phyloP scores from a whole-genome alignment of 164 flowering plant species.

The Nymphaea thermarum region DNA sequence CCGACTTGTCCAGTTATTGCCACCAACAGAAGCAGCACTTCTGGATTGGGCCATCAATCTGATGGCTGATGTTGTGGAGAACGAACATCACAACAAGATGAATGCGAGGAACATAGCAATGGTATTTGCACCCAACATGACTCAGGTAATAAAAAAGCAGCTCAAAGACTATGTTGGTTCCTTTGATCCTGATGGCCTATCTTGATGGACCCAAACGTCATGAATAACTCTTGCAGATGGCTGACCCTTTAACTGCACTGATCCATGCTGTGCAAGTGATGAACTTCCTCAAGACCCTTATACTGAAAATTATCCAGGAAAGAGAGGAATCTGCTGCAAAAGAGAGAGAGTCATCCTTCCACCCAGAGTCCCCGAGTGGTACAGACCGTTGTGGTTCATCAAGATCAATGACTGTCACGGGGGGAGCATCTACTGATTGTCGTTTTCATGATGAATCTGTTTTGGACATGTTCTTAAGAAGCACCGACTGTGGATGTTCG shows the following conservation, averaged over 20 bases:
- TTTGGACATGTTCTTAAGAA: slow-evolving; percentile 11
- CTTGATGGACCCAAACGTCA: background rate
- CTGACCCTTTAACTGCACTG: slow-evolving; percentile 28
- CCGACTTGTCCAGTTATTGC: slow-evolving; percentile 45
- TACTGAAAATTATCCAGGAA: slow-evolving; percentile 15
- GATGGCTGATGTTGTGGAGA: slow-evolving; percentile 87
- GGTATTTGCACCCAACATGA: slow-evolving; percentile 99
- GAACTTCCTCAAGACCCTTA: slow-evolving; percentile 22
- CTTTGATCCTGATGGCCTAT: background rate
- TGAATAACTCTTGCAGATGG: slow-evolving; percentile 15
- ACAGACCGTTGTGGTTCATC: slow-evolving; percentile 13
- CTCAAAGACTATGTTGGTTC: background rate
- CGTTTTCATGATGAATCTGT: slow-evolving; percentile 6
- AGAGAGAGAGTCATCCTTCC: slow-evolving; percentile 15
- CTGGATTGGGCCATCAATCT: slow-evolving; percentile 96
- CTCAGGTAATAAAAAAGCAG: slow-evolving; percentile 47
- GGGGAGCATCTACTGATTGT: slow-evolving; percentile 5
- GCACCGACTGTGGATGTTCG: slow-evolving; percentile 25
- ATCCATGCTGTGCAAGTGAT: slow-evolving; percentile 29
- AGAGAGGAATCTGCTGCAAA: slow-evolving; percentile 23
- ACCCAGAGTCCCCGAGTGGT: slow-evolving; percentile 3
- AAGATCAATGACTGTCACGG: background rate
- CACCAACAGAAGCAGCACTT: slow-evolving; percentile 65
- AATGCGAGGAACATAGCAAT: slow-evolving; percentile 86
- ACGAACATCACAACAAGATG: slow-evolving; percentile 84